Conservation (phyloP, 2,329 filamentous ascomycete species). For the Xylaria digitata region DNA sequence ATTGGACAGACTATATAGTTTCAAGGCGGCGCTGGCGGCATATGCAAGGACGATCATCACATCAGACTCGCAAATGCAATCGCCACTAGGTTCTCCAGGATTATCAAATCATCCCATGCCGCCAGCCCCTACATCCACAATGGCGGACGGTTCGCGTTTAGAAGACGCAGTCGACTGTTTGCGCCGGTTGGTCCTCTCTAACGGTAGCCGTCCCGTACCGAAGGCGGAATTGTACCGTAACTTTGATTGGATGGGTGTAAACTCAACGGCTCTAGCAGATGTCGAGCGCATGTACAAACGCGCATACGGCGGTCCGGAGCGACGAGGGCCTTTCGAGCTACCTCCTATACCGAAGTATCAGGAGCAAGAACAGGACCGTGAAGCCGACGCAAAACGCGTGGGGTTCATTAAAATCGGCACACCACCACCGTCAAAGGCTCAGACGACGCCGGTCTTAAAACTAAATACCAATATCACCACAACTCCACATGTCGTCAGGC, state of each 20-base stretch:
- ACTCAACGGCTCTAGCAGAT: constrained; percentile 61
- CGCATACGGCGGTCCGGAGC: constrained; percentile 64
- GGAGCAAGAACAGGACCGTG: constrained; percentile 43
- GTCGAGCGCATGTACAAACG: constrained; percentile 67
- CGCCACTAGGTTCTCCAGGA: constrained; percentile 47
- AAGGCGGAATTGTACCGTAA: constrained; percentile 64
- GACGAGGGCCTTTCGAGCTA: constrained; percentile 59
- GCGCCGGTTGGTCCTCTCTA: constrained; percentile 68
- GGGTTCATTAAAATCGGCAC: constrained; percentile 35
- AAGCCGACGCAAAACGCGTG: constrained; percentile 29
- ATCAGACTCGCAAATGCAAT: constrained; percentile 31
- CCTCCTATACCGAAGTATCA: constrained; percentile 38
- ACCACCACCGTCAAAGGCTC: constrained; percentile 37
- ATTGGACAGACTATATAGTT: constrained; percentile 72
- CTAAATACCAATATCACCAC: constrained; percentile 46
- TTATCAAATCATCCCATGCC: constrained; percentile 39
- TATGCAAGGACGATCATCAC: constrained; percentile 59
- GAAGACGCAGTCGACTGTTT: constrained; percentile 73
- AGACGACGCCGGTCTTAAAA: constrained; percentile 44
- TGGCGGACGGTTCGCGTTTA: constrained; percentile 53
- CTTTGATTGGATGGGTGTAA: constrained; percentile 68
- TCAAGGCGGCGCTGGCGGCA: constrained; percentile 69
- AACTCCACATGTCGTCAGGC: constrained; percentile 41
- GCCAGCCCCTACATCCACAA: constrained; percentile 19
- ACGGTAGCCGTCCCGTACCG: constrained; percentile 60